Evolutionary conservation across 202 grass and related monocot genomes (phyloP).

Genomic region (Tripidium arundinaceum): DNA sequence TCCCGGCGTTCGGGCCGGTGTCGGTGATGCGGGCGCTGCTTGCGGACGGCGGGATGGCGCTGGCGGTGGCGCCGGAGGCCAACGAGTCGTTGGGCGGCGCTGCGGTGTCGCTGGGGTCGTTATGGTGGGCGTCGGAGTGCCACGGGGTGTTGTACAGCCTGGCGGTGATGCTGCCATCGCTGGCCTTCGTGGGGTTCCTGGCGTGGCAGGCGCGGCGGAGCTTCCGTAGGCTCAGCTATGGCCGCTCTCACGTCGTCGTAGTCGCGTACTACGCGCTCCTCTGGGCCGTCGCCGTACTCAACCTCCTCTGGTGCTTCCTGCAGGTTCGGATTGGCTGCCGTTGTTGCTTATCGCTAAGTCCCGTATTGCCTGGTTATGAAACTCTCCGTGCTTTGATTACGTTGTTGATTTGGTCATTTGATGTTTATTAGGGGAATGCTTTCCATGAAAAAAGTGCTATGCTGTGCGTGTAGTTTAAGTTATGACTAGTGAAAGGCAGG

Average conservation of each 20-base stretch:
- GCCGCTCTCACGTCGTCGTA: conserved; percentile 80
- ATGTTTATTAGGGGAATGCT: neutral
- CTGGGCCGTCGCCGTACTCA: conserved; percentile 78
- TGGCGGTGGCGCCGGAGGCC: conserved; percentile 44
- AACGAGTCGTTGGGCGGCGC: conserved; percentile 14
- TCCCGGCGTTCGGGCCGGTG: neutral
- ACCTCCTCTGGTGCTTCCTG: conserved; percentile 92
- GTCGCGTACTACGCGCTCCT: conserved; percentile 79
- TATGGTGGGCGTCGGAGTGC: conserved; percentile 72
- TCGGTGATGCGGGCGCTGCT: conserved; percentile 42
- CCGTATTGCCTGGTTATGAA: neutral
- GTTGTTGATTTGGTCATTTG: neutral
- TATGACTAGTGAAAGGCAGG: neutral
- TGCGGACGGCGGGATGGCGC: conserved; percentile 48
- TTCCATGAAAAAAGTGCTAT: neutral
- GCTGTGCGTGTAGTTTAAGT: neutral
- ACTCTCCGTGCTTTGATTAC: neutral
- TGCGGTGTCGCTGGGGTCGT: conserved; percentile 3
- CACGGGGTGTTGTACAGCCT: conserved; percentile 75
- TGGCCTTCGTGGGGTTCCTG: conserved; percentile 83
- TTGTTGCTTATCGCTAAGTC: neutral
- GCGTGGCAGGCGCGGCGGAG: conserved; percentile 74
- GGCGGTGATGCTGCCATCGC: conserved; percentile 69
- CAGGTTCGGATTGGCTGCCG: conserved; percentile 44
- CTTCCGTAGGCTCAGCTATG: conserved; percentile 70